phyloP scores from a whole-genome alignment of 2,329 filamentous ascomycete species.

The Camptophora hylomeconis region DNA sequence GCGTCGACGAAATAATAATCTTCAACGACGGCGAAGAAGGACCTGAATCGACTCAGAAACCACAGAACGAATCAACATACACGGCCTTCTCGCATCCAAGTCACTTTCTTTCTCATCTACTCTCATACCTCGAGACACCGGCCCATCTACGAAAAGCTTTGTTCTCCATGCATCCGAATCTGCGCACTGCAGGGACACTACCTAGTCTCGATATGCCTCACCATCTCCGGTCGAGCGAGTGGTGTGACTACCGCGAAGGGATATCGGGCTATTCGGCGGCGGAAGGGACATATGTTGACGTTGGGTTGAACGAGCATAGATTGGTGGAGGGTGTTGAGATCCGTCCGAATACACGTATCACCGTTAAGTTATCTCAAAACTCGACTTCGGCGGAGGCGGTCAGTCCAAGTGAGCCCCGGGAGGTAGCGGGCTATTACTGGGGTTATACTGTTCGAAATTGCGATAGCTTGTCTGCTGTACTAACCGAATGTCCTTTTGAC shows the following conservation, averaged over 20 bases:
- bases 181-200: constrained; percentile 58
- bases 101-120: constrained; percentile 65
- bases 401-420: constrained; percentile 54
- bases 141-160: constrained; percentile 65
- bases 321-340: constrained; percentile 45
- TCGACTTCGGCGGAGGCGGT: constrained; percentile 44
- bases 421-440: constrained; percentile 75
- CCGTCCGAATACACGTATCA: constrained; percentile 59
- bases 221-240: constrained; percentile 63
- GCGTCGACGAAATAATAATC: constrained; percentile 70
- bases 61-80: constrained; percentile 31
- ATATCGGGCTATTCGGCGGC: constrained; percentile 43
- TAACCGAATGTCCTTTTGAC: constrained; percentile 62
- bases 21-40: constrained; percentile 51
- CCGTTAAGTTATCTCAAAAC: constrained; percentile 40
- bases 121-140: constrained; percentile 73
- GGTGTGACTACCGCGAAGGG: constrained; percentile 68
- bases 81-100: constrained; percentile 63
- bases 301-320: constrained; percentile 34
- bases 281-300: constrained; percentile 39
- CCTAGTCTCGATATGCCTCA: constrained; percentile 76
- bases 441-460: constrained; percentile 61
- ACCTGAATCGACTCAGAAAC: constrained; percentile 17
- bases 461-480: constrained; percentile 54
- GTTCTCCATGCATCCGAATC: constrained; percentile 67